These are phyloP conservation scores for Mycena floridula DNA, from an alignment of 768 basidiomycete species.

Conservation along the genomic window DNA sequence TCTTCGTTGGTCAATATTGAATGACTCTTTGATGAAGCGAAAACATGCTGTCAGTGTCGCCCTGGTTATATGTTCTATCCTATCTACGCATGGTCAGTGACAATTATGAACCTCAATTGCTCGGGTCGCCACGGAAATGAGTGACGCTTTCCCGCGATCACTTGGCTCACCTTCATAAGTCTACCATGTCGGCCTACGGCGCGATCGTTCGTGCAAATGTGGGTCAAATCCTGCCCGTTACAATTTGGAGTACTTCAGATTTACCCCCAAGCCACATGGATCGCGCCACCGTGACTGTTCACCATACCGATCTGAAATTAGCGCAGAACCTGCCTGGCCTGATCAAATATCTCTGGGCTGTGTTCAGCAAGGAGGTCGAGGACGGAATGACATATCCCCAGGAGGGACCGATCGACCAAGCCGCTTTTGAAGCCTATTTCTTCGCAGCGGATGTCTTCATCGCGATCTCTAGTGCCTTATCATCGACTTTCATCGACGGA, in stretches of 20 bases:
- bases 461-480: slow-evolving; percentile 36
- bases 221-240: slow-evolving; percentile 33
- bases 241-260: slow-evolving; percentile 31
- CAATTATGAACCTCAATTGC: no score
- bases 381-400: slow-evolving; percentile 84
- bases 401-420: slow-evolving; percentile 48
- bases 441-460: slow-evolving; percentile 74
- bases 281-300: slow-evolving; percentile 32
- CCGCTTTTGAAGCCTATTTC: slow-evolving; percentile 69
- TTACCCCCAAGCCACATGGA: slow-evolving; percentile 12
- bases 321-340: slow-evolving; percentile 41
- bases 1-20: no score
- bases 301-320: slow-evolving; percentile 42
- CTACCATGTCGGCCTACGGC: slow-evolving; percentile 70
- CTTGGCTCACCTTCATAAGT: no score
- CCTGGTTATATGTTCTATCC: no score
- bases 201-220: slow-evolving; percentile 33
- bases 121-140: no score
- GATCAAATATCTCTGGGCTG: slow-evolving; percentile 48
- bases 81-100: no score
- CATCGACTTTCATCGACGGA: slow-evolving; percentile 13
- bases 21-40: no score
- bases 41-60: no score
- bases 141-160: no score
- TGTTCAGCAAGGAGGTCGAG: slow-evolving; percentile 72